Evolutionary conservation across 75 land plant species (phyloP).

Genomic region (Picea sitchensis): DNA sequence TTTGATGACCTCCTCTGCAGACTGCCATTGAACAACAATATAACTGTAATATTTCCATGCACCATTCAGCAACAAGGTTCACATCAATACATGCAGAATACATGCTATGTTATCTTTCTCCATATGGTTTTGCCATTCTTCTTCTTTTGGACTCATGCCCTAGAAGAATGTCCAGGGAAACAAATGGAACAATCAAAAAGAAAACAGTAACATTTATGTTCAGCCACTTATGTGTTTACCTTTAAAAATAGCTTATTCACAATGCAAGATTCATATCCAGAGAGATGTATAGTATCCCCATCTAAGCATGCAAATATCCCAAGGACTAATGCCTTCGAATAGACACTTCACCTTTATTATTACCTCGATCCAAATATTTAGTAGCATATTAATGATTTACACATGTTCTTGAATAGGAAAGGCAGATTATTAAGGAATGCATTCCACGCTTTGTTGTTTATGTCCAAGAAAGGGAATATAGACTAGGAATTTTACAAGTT

Average conservation of each 20-base stretch:
- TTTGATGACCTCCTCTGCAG: conserved; percentile 31
- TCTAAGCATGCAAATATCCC: background rate
- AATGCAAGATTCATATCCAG: background rate
- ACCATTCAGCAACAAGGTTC: background rate
- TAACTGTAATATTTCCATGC: background rate
- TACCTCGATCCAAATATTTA: background rate
- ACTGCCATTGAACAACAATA: conserved; percentile 18
- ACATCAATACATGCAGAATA: background rate
- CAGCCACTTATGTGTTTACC: no score
- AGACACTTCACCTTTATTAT: background rate
- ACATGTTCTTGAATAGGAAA: background rate
- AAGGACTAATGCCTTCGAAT: background rate
- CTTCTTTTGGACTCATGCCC: background rate
- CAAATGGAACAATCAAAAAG: conserved; percentile 3
- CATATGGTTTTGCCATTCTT: background rate
- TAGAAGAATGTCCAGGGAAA: background rate
- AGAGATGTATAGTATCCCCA: background rate
- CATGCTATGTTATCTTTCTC: background rate
- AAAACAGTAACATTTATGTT: background rate
- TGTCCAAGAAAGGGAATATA: background rate
- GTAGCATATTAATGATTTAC: background rate
- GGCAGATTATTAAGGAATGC: background rate
- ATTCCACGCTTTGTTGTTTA: background rate
- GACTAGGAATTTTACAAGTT: background rate
- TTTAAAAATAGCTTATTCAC: background rate